Evolutionary conservation across 495 filamentous ascomycete species (phyloP).

Genomic region (Aspergillus ostianus): DNA sequence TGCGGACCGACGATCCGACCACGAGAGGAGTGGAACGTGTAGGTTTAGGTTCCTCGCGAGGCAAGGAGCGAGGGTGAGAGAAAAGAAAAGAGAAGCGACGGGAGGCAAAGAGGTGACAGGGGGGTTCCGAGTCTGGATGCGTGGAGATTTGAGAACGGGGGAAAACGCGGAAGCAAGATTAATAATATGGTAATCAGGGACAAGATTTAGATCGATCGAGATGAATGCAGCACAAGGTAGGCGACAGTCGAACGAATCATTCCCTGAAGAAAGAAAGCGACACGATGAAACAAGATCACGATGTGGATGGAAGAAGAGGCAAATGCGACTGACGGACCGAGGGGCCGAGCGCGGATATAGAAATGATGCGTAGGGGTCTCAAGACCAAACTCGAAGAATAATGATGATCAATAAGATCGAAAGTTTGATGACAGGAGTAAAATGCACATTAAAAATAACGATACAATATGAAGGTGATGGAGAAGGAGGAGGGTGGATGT

Average conservation of each 20-base stretch:
- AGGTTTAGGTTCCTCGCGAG: constrained; percentile 20
- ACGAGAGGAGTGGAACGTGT: constrained; percentile 26
- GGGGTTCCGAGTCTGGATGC: constrained; percentile 1
- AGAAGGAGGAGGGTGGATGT: constrained; percentile 14
- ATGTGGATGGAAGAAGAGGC: constrained; percentile 12
- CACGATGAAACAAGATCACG: constrained; percentile 2
- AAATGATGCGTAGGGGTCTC: constrained; percentile 13
- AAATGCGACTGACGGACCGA: constrained; percentile 23
- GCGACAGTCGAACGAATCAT: not conserved
- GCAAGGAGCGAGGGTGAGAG: constrained; percentile 13
- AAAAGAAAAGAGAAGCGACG: not conserved
- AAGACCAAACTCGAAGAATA: constrained; percentile 4
- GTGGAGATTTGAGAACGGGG: not conserved
- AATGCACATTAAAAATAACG: not conserved
- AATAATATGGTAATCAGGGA: not conserved
- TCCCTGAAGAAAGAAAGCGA: not conserved
- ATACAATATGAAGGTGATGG: constrained; percentile 15
- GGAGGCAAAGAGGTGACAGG: constrained; percentile 19
- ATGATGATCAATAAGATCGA: constrained; percentile 6
- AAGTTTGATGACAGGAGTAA: not conserved
- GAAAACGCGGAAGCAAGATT: not conserved
- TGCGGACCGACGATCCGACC: constrained; percentile 22
- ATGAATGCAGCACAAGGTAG: not conserved
- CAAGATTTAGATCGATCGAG: not conserved
- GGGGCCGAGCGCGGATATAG: constrained; percentile 19